A percentile compares a stretch with the other conserved stretches of the same genome.
Evolutionary conservation across 2,329 filamentous ascomycete genomes (phyloP).

Genomic region (Eutypella sp.): DNA sequence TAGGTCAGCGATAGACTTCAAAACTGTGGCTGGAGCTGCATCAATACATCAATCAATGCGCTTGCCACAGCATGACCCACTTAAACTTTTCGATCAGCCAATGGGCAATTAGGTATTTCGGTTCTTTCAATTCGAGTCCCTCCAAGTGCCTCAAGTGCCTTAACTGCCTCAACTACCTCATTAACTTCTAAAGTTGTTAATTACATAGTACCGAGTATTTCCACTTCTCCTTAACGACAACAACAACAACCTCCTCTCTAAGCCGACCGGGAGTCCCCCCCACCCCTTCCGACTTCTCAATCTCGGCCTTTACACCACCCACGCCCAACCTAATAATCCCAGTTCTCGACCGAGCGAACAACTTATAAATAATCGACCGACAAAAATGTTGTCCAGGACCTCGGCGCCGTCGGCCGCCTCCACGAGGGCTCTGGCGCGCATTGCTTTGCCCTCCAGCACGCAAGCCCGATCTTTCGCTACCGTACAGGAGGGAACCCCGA

Average conservation of each 20-base stretch:
- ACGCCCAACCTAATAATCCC: slow-evolving; percentile 25
- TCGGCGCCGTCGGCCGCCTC: slow-evolving; percentile 35
- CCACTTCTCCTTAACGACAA: slow-evolving; percentile 12
- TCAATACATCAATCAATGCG: too few relatives aligned
- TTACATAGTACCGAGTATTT: too few relatives aligned
- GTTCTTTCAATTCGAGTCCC: too few relatives aligned
- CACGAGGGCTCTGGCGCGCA: slow-evolving; percentile 34
- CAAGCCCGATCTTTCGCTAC: slow-evolving; percentile 73
- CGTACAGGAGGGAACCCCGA: slow-evolving; percentile 67
- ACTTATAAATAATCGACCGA: slow-evolving; percentile 5
- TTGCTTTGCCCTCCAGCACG: slow-evolving; percentile 26
- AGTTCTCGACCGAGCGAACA: slow-evolving; percentile 32
- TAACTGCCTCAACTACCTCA: slow-evolving; percentile 26
- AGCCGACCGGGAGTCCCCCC: too few relatives aligned
- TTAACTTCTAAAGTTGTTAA: slow-evolving; percentile 7
- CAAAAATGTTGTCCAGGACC: slow-evolving; percentile 39
- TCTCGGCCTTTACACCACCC: slow-evolving; percentile 12
- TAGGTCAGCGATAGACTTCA: too few relatives aligned
- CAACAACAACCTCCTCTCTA: slow-evolving; percentile 17
- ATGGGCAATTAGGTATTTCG: slow-evolving; percentile 1
- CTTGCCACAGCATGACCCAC: too few relatives aligned
- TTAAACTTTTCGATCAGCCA: slow-evolving; percentile 1
- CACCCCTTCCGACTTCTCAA: too few relatives aligned
- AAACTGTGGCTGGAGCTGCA: too few relatives aligned
- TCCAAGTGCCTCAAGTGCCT: too few relatives aligned